Evolutionary conservation across 2,329 filamentous ascomycete species (phyloP).

Genomic region (Golovinomyces cichoracearum): DNA sequence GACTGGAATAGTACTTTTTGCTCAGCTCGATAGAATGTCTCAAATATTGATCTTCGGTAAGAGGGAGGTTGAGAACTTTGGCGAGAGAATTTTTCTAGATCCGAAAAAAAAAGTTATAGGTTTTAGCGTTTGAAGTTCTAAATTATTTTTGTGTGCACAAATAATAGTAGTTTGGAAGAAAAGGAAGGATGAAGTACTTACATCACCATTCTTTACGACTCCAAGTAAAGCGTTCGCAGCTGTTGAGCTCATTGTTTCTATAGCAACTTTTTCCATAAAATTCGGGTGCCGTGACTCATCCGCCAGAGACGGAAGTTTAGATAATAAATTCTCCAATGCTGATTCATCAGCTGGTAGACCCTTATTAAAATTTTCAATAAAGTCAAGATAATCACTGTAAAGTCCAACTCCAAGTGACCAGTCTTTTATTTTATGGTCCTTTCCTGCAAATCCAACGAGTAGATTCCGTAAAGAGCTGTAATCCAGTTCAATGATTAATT

Average conservation of each 20-base stretch:
- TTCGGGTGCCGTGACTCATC: constrained; percentile 13
- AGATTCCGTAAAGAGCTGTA: constrained; percentile 43
- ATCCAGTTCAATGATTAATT: constrained; percentile 57
- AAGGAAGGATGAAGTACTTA: constrained; percentile 16
- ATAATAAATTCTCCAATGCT: constrained; percentile 29
- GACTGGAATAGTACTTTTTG: constrained; percentile 32
- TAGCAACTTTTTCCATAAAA: constrained; percentile 40
- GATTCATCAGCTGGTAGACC: constrained; percentile 17
- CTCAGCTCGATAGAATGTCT: constrained; percentile 45
- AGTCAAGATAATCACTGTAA: constrained; percentile 36
- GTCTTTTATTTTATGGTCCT: constrained; percentile 33
- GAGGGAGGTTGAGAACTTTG: constrained; percentile 30
- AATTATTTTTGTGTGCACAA: not conserved
- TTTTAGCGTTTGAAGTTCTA: constrained; percentile 4
- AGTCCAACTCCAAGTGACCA: constrained; percentile 64
- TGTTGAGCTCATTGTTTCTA: constrained; percentile 56
- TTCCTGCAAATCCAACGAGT: constrained; percentile 43
- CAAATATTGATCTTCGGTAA: constrained; percentile 48
- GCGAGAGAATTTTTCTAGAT: constrained; percentile 19
- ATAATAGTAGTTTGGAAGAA: not conserved
- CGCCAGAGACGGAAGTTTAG: constrained; percentile 27
- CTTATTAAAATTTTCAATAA: constrained; percentile 20
- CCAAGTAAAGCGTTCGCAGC: constrained; percentile 40
- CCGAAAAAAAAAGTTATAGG: no score
- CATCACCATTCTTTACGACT: constrained; percentile 28